Evolutionary conservation across 805 yeast species (phyloP).

Genomic region (Metschnikowia dekortorum): DNA sequence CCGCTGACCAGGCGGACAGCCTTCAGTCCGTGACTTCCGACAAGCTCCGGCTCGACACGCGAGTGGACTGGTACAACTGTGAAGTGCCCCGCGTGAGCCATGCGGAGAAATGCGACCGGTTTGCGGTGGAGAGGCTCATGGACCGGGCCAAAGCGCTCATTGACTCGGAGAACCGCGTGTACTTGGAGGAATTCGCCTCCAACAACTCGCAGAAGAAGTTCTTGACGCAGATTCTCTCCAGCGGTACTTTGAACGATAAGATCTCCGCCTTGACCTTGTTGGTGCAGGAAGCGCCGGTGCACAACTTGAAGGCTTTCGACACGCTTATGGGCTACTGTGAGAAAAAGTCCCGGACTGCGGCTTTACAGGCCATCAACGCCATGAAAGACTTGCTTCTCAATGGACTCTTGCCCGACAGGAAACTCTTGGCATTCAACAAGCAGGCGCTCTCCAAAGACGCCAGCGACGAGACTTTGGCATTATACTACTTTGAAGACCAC

Average conservation of each 20-base stretch:
- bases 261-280: constrained; percentile 89
- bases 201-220: constrained; percentile 81
- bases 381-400: constrained; percentile 80
- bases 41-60: constrained; percentile 55
- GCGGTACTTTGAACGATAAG: constrained; percentile 94
- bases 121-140: constrained; percentile 56
- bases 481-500: constrained; percentile 86
- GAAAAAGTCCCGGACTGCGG: constrained; percentile 90
- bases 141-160: constrained; percentile 64
- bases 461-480: constrained; percentile 51
- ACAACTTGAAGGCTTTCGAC: constrained; percentile 79
- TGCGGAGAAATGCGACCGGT: constrained; percentile 41
- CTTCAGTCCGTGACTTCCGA: constrained; percentile 51
- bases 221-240: constrained; percentile 78
- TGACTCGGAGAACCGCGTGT: constrained; percentile 66
- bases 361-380: constrained; percentile 85
- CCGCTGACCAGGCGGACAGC: constrained; percentile 27
- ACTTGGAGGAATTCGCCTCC: constrained; percentile 68
- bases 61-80: constrained; percentile 74
- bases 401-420: constrained; percentile 84
- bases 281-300: constrained; percentile 93
- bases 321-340: constrained; percentile 73
- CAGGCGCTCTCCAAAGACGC: constrained; percentile 49
- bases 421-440: constrained; percentile 72
- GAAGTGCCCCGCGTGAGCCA: constrained; percentile 27